Percentiles rank a stretch among this genome's conserved stretches.
phyloP scores from a whole-genome alignment of 768 basidiomycete genomes.

The Lentinula detonsa region DNA sequence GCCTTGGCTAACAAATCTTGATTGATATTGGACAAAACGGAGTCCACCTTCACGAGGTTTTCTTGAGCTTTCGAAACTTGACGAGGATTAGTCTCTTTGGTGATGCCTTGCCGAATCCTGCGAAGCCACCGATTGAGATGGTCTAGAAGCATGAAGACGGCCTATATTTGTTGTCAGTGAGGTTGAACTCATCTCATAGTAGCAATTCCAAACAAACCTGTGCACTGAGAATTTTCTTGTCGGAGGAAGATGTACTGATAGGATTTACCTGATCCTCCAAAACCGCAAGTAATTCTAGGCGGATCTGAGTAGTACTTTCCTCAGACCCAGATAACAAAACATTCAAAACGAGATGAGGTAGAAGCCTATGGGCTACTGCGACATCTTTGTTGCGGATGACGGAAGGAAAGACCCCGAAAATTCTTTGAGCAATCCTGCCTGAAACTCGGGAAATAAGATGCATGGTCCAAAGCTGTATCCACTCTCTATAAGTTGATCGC shows the following conservation, averaged over 20 bases:
- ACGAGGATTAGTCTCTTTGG: conserved; percentile 50
- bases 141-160: conserved; percentile 90
- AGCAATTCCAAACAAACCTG: conserved; percentile 49
- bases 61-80: conserved; percentile 41
- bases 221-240: conserved; percentile 89
- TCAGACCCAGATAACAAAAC: conserved; percentile 73
- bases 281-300: conserved; percentile 71
- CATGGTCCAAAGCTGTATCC: conserved; percentile 88
- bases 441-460: conserved; percentile 69
- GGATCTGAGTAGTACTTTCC: conserved; percentile 56
- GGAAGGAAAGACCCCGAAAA: conserved; percentile 77
- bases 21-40: conserved; percentile 77
- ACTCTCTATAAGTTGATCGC: conserved; percentile 85
- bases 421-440: conserved; percentile 48
- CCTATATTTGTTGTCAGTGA: conserved; percentile 37
- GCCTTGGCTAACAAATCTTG: conserved; percentile 88
- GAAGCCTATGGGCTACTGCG: conserved; percentile 83
- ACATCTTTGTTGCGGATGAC: conserved; percentile 86
- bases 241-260: conserved; percentile 50
- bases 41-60: conserved; percentile 70
- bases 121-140: conserved; percentile 91
- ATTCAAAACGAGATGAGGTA: conserved; percentile 89
- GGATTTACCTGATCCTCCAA: conserved; percentile 80
- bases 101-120: conserved; percentile 61
- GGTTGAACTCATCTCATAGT: not conserved